These are phyloP conservation scores for Neoascochyta sp. DNA, from an alignment of 2,329 filamentous ascomycete species.

Conservation along the genomic window DNA sequence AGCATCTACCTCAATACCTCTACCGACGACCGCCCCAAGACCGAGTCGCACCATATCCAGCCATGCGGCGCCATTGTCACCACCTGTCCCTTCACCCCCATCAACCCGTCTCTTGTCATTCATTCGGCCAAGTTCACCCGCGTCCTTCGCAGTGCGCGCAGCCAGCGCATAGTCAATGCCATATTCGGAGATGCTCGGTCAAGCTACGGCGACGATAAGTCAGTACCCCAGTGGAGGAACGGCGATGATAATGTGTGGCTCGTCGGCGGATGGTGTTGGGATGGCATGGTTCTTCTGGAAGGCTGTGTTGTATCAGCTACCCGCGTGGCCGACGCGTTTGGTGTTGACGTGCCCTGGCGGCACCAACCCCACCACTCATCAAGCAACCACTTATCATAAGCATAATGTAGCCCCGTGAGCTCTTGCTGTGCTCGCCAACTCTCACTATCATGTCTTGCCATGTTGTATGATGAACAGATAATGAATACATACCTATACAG, in stretches of 20 bases:
- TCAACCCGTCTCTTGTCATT: constrained; percentile 43
- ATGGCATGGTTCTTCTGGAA: constrained; percentile 61
- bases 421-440: no score
- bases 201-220: constrained; percentile 14
- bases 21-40: constrained; percentile 30
- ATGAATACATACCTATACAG: no score
- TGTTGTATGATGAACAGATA: no score
- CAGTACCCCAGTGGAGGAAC: constrained; percentile 46
- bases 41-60: constrained; percentile 54
- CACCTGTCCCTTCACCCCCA: constrained; percentile 47
- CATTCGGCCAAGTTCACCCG: constrained; percentile 51
- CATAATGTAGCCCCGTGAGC: no score
- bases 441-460: no score
- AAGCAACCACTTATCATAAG: no score
- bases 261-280: constrained; percentile 61
- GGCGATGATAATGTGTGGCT: constrained; percentile 55
- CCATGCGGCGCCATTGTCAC: constrained; percentile 52
- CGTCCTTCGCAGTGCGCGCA: constrained; percentile 50
- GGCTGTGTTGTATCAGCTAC: constrained; percentile 59
- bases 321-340: constrained; percentile 53
- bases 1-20: constrained; percentile 35
- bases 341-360: constrained; percentile 42
- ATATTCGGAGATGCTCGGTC: constrained; percentile 39
- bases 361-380: no score
- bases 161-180: constrained; percentile 47